These are phyloP conservation scores for Candida albicans DNA, from an alignment of 1,139 yeast genomes.

Conservation along the genomic window DNA sequence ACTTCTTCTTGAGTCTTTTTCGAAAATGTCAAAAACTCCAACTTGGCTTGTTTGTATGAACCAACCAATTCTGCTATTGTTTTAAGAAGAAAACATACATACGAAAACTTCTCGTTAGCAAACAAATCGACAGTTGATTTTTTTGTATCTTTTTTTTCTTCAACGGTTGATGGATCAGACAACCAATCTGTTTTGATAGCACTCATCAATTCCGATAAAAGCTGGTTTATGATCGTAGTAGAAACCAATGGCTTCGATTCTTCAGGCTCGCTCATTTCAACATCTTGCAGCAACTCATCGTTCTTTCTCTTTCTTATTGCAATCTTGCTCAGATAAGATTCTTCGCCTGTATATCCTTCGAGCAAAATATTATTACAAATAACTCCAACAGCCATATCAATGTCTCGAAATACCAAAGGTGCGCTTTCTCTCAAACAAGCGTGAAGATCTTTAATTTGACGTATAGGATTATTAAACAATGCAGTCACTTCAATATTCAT, in stretches of 20 bases:
- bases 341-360: conserved; percentile 43
- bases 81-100: conserved; percentile 68
- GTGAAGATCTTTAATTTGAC: conserved; percentile 46
- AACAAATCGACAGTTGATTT: conserved; percentile 29
- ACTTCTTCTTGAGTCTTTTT: conserved; percentile 38
- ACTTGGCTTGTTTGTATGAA: conserved; percentile 78
- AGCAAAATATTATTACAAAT: conserved; percentile 51
- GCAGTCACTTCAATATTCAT: conserved; percentile 51
- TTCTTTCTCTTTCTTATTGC: conserved; percentile 18
- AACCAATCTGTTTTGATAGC: conserved; percentile 54
- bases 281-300: conserved; percentile 25
- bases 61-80: conserved; percentile 69
- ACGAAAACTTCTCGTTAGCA: conserved; percentile 53
- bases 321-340: conserved; percentile 18
- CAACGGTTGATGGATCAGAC: conserved; percentile 27
- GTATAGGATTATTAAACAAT: conserved; percentile 25
- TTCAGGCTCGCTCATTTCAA: conserved; percentile 27
- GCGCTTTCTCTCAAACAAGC: conserved; percentile 55
- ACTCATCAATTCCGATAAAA: conserved; percentile 65
- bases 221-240: conserved; percentile 61
- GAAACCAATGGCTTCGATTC: conserved; percentile 23
- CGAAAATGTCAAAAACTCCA: conserved; percentile 78
- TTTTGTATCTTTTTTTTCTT: conserved; percentile 17
- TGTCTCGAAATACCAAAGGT: conserved; percentile 59
- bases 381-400: conserved; percentile 54